These are phyloP conservation scores for Anacardium occidentale DNA, from an alignment of 345 rosid genomes.

Conservation along the genomic window DNA sequence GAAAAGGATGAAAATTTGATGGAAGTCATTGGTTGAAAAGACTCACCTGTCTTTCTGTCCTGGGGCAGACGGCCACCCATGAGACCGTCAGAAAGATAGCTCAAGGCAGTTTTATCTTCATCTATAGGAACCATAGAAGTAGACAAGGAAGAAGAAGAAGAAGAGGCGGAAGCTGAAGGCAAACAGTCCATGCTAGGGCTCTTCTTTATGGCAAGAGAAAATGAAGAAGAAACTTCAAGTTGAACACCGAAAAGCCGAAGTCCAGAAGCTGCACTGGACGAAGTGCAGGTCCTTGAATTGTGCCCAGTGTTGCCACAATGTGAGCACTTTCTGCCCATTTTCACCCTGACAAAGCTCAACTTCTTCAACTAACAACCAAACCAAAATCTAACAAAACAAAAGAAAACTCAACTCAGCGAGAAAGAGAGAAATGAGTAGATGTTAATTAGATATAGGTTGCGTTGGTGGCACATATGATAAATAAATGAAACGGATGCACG, in stretches of 20 bases:
- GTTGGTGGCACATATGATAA: slow-evolving; percentile 39
- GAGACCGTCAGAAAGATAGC: slow-evolving; percentile 49
- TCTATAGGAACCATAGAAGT: slow-evolving; percentile 33
- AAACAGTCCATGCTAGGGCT: slow-evolving; percentile 57
- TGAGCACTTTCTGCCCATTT: slow-evolving; percentile 75
- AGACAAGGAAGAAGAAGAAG: slow-evolving; percentile 33
- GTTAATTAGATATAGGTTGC: slow-evolving; percentile 3
- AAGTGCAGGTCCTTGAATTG: slow-evolving; percentile 58
- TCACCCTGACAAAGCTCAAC: slow-evolving; percentile 27
- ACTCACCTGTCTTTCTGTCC: slow-evolving; percentile 50
- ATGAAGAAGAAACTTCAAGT: slow-evolving; percentile 35
- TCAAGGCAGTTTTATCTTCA: slow-evolving; percentile 33
- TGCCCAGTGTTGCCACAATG: slow-evolving; percentile 67
- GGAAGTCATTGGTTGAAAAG: too few species aligned
- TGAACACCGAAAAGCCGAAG: slow-evolving; percentile 60
- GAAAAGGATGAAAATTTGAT: too few species aligned
- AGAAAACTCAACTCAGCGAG: slow-evolving; percentile 4
- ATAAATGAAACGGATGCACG: slow-evolving; percentile 52
- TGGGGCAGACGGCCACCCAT: slow-evolving; percentile 22
- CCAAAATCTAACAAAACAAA: slow-evolving; percentile 12
- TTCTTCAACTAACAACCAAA: slow-evolving; percentile 15
- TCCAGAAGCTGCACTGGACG: slow-evolving; percentile 28
- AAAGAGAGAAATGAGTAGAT: slow-evolving; percentile 19
- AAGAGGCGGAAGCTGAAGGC: slow-evolving; percentile 25
- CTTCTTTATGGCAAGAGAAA: slow-evolving; percentile 35